Evolutionary conservation across 1,284 basidiomycete species (phyloP).

Genomic region (Kalmanozyma brasiliensis): DNA sequence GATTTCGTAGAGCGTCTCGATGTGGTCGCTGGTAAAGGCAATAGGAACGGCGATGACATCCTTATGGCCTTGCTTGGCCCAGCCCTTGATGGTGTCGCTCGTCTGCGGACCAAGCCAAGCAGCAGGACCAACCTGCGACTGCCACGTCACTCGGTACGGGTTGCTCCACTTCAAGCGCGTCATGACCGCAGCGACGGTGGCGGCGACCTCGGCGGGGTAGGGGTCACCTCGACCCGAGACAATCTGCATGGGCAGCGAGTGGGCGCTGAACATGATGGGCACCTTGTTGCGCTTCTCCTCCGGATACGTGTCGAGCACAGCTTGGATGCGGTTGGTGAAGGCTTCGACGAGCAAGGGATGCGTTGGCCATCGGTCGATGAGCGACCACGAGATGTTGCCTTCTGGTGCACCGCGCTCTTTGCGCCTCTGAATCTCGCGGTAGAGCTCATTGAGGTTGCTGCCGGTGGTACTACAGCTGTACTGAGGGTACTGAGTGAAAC

Average conservation of each 20-base stretch:
- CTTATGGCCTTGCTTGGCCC: constrained; percentile 87
- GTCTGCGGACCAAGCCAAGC: constrained; percentile 99
- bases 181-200: constrained; percentile 74
- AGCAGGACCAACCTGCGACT: constrained; percentile 95
- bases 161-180: constrained; percentile 63
- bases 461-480: constrained; percentile 99
- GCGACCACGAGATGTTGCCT: constrained; percentile 86
- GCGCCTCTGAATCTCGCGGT: constrained; percentile 71
- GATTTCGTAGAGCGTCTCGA: constrained; percentile 96
- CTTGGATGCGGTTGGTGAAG: constrained; percentile 86
- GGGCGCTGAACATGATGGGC: constrained; percentile 94
- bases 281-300: constrained; percentile 75
- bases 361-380: constrained; percentile 97
- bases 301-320: constrained; percentile 83
- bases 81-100: constrained; percentile 87
- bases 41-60: constrained; percentile 91
- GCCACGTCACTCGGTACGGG: constrained; percentile 91
- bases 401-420: constrained; percentile 68
- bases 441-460: constrained; percentile 94
- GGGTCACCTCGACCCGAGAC: constrained; percentile 83
- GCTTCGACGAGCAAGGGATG: constrained; percentile 94
- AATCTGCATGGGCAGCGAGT: constrained; percentile 85
- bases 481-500: constrained; percentile 98
- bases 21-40: constrained; percentile 98
- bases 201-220: constrained; percentile 93